These are phyloP conservation scores for Claviceps capensis DNA, from an alignment of 2,329 filamentous ascomycete genomes.

Conservation along the genomic window DNA sequence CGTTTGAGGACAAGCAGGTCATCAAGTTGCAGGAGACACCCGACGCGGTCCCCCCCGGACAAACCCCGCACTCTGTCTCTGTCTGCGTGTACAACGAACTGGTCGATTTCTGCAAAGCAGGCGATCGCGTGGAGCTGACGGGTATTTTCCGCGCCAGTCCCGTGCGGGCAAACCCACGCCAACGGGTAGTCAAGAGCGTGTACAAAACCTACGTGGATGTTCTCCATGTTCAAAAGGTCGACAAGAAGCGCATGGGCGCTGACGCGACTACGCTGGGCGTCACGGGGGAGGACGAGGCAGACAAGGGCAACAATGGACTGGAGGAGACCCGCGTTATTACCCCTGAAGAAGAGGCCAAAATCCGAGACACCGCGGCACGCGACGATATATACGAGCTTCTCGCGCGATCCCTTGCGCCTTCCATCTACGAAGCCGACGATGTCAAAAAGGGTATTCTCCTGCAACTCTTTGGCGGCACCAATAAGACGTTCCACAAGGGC, in stretches of 20 bases:
- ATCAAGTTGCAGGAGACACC: conserved; percentile 98
- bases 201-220: conserved; percentile 98
- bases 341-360: conserved; percentile 80
- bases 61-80: conserved; percentile 94
- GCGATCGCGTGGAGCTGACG: conserved; percentile 89
- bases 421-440: conserved; percentile 95
- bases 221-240: conserved; percentile 89
- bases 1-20: conserved; percentile 94
- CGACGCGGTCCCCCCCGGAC: conserved; percentile 84
- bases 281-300: conserved; percentile 52
- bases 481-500: conserved; percentile 95
- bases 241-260: conserved; percentile 86
- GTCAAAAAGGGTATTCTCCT: conserved; percentile 97
- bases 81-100: conserved; percentile 94
- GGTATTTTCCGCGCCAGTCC: conserved; percentile 94
- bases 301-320: conserved; percentile 56
- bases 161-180: conserved; percentile 84
- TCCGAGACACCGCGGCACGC: conserved; percentile 64
- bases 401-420: conserved; percentile 79
- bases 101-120: conserved; percentile 94
- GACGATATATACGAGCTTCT: conserved; percentile 89
- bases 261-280: conserved; percentile 80
- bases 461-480: conserved; percentile 92
- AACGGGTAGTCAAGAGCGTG: conserved; percentile 82
- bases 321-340: conserved; percentile 75